Evolutionary conservation across 768 basidiomycete species (phyloP), one percentile per base, ranked within the genome.

Genomic region (Trametes cinnabarina): DNA sequence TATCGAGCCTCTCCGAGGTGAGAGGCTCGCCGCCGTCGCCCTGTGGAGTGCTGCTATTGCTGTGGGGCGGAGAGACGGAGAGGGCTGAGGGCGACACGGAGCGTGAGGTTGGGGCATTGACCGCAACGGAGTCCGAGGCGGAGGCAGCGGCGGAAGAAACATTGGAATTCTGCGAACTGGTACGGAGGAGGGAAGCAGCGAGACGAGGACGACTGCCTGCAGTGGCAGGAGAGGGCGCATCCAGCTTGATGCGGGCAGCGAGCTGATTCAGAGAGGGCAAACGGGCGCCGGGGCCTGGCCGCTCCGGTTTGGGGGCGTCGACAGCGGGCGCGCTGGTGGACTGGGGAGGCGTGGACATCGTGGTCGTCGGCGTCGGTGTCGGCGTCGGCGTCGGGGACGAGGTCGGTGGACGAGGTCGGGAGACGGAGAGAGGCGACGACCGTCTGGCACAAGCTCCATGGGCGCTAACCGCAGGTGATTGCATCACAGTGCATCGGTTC

Each of bases 201-300:
- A 92, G 80, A 58, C 90, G 85, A 1, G 90, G 88, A 37, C 90
- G 83, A 44, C 65, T 66, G 30, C 79, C 72, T 9, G 79, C 77
- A 28, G 63, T 57, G 32, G 66, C 60, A 19, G 66, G 57, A 14
- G 75, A 65, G n/a, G 70, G 57, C 19, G 66, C 63, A 46, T 75
- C 82, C 49, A 79, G 73, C 65, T 78, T 82, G 69, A 91, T 88
- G 47, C 88, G 84, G 5, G 90, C 90, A 2, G 88, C 90, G 53
- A 92, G 84, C 71, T 91, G 88, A 74, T 90, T 88, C 14, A 92
- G 79, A 7, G 90, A 90, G 0, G 89, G 89, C 17, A 85, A 76
- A 22, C 88, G 82, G 25, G 66, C 25, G 25, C 64, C 64, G 6
- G 73, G 20, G 6, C 63, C 49, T n/a, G 73, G 54, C 17, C 74